Evolutionary conservation across 352 stramenopile genomes (phyloP), one percentile per base, ranked within the genome.

Genomic region (Phytophthora crassamura): DNA sequence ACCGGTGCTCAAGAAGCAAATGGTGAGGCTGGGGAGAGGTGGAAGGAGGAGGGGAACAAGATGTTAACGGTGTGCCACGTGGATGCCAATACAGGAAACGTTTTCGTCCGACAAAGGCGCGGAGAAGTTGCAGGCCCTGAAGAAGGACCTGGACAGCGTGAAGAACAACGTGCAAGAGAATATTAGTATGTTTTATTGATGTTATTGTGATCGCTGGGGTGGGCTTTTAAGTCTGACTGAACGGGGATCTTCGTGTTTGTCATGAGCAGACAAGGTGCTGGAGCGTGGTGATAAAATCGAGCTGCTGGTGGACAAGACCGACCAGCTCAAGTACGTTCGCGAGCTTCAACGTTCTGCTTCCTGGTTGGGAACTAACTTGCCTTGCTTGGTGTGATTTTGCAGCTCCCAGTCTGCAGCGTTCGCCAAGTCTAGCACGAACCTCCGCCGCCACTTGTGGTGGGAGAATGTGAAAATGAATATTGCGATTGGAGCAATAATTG

Each of bases 381-480:
- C 9, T 41, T 48, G 51, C 4, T 46, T 56, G 28, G 22, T 7
- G 33, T 33, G 10, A 6, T 30, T 5, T 30, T 33, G 3, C 50
- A 95, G 88, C 51, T 92, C 84, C 25, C 88, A 93, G 48, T 93
- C 88, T 0, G 72, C 86, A 30, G 84, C 83, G 3, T 96, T 96
- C 69, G 86, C 86, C 16, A 79, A 95, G 54, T 92, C 86, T n/a
- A 96, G 86, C 57, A 83, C 75, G 47, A 90, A 76, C 52, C 74
- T 96, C 6, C 88, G 86, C 7, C 86, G 86, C 20, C 82, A 92
- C 42, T 62, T 96, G 28, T 96, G 88, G 88, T 82, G 88, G 72
- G 81, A 96, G 64, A 96, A 96, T 49, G 67, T 96, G 30, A 96
- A 96, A 72, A 90, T 95, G 85, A 94, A 84, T 56, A 85, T 93